A percentile compares a stretch with the other conserved stretches of the same genome.
Conservation (phyloP, 78 protist genomes). For the Dictyostelium citrinum region DNA sequence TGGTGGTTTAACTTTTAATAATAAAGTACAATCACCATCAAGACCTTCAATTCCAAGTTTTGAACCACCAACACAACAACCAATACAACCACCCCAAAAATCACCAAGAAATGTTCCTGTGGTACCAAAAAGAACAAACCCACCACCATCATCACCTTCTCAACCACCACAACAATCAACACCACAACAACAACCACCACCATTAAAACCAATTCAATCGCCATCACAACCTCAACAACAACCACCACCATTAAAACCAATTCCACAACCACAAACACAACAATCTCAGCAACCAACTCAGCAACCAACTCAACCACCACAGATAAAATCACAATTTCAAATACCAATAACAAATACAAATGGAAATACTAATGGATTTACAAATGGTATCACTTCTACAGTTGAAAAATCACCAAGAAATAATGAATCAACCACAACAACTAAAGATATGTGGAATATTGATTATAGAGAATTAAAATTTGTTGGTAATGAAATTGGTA, state of each 20-base stretch:
- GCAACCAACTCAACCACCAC: neutral
- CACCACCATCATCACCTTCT: neutral
- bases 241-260: neutral
- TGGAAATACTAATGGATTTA: neutral
- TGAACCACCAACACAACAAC: constrained; percentile 15
- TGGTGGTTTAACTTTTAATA: neutral
- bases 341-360: neutral
- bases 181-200: neutral
- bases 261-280: neutral
- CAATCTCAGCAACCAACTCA: neutral
- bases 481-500: constrained; percentile 58
- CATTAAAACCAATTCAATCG: neutral
- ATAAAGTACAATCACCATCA: neutral
- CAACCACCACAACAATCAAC: neutral
- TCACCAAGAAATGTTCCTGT: neutral
- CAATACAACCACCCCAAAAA: neutral
- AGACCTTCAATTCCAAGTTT: constrained; percentile 44
- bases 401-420: constrained; percentile 27
- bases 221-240: neutral
- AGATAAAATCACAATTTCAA: constrained; percentile 1
- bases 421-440: neutral
- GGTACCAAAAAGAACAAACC: neutral
- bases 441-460: constrained; percentile 55
- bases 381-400: neutral
- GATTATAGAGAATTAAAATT: constrained; percentile 30